Percentiles rank a stretch among this genome's conserved stretches.
Evolutionary conservation across 352 stramenopile species (phyloP).

Genomic region (Pythium dissotocum): DNA sequence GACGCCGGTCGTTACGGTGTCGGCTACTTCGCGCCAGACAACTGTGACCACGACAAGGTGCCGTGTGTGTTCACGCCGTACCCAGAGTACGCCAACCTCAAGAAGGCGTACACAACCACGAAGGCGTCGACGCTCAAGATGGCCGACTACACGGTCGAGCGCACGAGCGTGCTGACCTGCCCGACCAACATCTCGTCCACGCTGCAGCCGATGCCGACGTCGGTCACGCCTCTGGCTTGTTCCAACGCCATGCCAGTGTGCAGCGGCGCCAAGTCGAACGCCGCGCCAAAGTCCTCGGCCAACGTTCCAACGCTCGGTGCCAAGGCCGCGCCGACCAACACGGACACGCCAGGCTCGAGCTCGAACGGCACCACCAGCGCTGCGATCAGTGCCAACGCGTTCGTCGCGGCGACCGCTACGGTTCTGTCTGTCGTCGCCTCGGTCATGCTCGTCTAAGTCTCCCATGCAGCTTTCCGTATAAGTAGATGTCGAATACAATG

Average conservation of each 20-base stretch:
- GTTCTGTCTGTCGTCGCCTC: slow-evolving; percentile 25
- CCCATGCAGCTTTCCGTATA: neutral
- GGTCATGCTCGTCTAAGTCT: slow-evolving; percentile 22
- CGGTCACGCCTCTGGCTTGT: slow-evolving; percentile 29
- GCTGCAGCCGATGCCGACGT: slow-evolving; percentile 32
- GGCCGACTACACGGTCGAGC: slow-evolving; percentile 32
- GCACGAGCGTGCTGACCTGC: slow-evolving; percentile 31
- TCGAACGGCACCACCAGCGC: slow-evolving; percentile 20
- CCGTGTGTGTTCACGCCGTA: slow-evolving; percentile 47
- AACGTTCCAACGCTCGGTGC: slow-evolving; percentile 21
- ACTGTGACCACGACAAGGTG: slow-evolving; percentile 45
- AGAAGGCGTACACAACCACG: slow-evolving; percentile 53
- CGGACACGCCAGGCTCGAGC: slow-evolving; percentile 8
- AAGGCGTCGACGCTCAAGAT: slow-evolving; percentile 42
- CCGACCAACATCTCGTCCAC: slow-evolving; percentile 33
- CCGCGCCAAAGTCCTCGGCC: slow-evolving; percentile 28
- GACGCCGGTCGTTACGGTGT: slow-evolving; percentile 49
- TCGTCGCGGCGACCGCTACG: slow-evolving; percentile 1
- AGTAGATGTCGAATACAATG: neutral
- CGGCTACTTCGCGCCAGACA: slow-evolving; percentile 46
- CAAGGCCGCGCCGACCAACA: slow-evolving; percentile 21
- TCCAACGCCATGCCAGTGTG: slow-evolving; percentile 26
- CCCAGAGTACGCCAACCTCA: slow-evolving; percentile 52
- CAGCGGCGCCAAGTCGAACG: slow-evolving; percentile 24
- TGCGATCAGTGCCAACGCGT: neutral